Percentiles rank a stretch among this genome's conserved stretches.
phyloP scores from a whole-genome alignment of 2,329 filamentous ascomycete genomes.

The Plectosphaerella plurivora region DNA sequence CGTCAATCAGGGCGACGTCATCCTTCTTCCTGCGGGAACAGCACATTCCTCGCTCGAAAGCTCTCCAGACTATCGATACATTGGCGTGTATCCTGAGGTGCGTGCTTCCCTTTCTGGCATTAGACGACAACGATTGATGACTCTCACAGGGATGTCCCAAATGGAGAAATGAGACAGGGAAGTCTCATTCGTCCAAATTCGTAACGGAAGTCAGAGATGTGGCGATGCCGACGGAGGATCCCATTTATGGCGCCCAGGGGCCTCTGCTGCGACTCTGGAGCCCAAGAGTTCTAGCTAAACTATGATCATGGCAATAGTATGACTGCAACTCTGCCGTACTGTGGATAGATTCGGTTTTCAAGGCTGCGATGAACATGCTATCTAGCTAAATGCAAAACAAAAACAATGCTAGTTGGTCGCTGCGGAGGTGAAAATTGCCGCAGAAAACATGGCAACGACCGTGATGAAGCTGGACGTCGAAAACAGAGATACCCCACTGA shows the following conservation, averaged over 20 bases:
- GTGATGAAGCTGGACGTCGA: constrained; percentile 59
- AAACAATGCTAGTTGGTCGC: too few relatives aligned
- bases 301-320: too few relatives aligned
- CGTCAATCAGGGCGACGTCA: constrained; percentile 13
- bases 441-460: constrained; percentile 52
- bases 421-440: constrained; percentile 25
- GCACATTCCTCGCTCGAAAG: constrained; percentile 12
- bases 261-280: not conserved
- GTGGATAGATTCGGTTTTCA: too few relatives aligned
- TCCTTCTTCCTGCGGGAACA: constrained; percentile 16
- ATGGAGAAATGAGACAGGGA: not conserved
- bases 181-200: not conserved
- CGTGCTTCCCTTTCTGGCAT: not conserved
- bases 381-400: too few relatives aligned
- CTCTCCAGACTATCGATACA: constrained; percentile 13
- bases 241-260: not conserved
- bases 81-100: constrained; percentile 16
- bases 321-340: too few relatives aligned
- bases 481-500: constrained; percentile 60
- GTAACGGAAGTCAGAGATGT: not conserved
- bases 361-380: too few relatives aligned
- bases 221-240: not conserved
- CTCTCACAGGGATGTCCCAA: not conserved
- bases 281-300: too few relatives aligned
- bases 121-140: too few relatives aligned